Evolutionary conservation across 2,329 filamentous ascomycete species (phyloP), one percentile per base, ranked within the genome.

Genomic region (Phialophora expanda): DNA sequence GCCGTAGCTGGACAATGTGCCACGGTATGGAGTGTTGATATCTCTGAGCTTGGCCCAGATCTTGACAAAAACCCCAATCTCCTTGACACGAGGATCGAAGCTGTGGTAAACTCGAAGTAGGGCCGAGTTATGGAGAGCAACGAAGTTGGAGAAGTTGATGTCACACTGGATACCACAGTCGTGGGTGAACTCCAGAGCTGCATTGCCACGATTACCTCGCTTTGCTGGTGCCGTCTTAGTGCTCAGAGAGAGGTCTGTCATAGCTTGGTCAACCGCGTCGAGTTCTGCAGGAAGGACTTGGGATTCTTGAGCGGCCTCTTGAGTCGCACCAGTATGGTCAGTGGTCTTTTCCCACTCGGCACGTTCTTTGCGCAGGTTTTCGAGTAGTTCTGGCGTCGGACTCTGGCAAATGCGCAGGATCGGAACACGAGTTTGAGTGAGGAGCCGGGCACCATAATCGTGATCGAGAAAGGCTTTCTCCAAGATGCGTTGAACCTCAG

Each of bases 1-100:
- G 57, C 93, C 93, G 73, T 97, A 97, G 70, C 91, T 94, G 60
- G 90, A 93, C 20, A 97, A 81, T 0, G 92, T 96, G 50, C 93
- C 93, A 44, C 89, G 89, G 75, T 96, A 96, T 1, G 91, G 88
- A 50, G 89, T 91, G 78, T 97, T 97, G 79, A 97, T 93, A 69
- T 88, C 90, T 55, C 93, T 88, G 30, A 84, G 83, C 76, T 95
- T 96, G 28, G 92, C 92, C 93, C 93, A 97, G 69, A 92, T 86
- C 77, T 97, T 97, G 75, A 97, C 83, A 75, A 97, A 96, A 8
- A 96, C 80, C 0, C 96, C 87, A 80, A 97, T 86, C 1, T 88
- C 87, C 24, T 87, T 85, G 4, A 97, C 91, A 11, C 93, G 88
- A 4, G 86, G 79, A 74, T 97, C 93, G 22, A 90, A 91, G 62